phyloP scores from a whole-genome alignment of 768 basidiomycete genomes.

The Pleurotus sapidus region DNA sequence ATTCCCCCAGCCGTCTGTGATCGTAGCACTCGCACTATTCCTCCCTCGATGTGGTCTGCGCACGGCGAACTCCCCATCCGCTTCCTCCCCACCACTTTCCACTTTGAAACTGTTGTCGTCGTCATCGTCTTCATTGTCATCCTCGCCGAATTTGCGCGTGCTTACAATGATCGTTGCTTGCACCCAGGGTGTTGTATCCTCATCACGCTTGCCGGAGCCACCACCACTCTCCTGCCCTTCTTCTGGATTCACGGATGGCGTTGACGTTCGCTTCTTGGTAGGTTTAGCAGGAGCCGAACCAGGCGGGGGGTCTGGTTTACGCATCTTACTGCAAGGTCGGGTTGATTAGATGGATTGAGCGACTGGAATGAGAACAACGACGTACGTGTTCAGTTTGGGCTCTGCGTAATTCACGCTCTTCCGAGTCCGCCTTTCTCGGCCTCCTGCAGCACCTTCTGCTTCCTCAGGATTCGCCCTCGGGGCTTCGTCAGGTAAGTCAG shows the following conservation, averaged over 20 bases:
- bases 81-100: conserved; percentile 69
- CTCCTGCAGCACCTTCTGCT: conserved; percentile 27
- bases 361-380: conserved; percentile 13
- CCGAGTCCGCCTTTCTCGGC: conserved; percentile 56
- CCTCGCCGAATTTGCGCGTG: conserved; percentile 17
- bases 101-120: conserved; percentile 38
- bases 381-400: conserved; percentile 85
- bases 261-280: conserved; percentile 44
- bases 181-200: conserved; percentile 31
- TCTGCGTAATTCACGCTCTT: conserved; percentile 88
- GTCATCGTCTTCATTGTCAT: conserved; percentile 44
- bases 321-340: conserved; percentile 69
- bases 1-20: conserved; percentile 43
- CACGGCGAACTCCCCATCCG: conserved; percentile 57
- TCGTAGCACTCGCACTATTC: conserved; percentile 3
- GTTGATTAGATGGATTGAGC: conserved; percentile 8
- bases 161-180: conserved; percentile 25
- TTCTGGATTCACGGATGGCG: conserved; percentile 28
- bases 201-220: conserved; percentile 8
- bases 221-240: not conserved
- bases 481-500: conserved; percentile 20
- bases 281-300: conserved; percentile 26
- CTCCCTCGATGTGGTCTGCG: conserved; percentile 7
- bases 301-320: conserved; percentile 67
- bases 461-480: not conserved